phyloP scores from a whole-genome alignment of 73 alveolate species.

The Paramecium pentaurelia region DNA sequence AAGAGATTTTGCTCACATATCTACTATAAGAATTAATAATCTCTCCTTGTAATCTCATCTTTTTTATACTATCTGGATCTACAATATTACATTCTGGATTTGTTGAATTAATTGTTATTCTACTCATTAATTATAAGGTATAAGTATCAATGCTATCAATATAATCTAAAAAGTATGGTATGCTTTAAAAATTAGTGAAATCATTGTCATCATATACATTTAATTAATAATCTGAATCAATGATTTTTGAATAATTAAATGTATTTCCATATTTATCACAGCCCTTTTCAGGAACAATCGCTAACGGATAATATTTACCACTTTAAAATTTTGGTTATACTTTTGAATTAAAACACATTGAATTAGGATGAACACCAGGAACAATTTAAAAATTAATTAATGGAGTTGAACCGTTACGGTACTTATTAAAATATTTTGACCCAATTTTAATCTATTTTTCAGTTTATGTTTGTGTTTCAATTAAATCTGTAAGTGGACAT shows the following conservation, averaged over 20 bases:
- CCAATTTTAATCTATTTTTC: not conserved
- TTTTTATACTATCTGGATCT: not conserved
- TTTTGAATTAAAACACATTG: not conserved
- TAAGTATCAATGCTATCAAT: constrained; percentile 18
- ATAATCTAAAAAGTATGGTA: constrained; percentile 5
- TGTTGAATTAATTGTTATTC: not conserved
- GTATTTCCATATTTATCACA: constrained; percentile 7
- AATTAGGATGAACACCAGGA: not conserved
- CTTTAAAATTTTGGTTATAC: not conserved
- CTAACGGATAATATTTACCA: constrained; percentile 16
- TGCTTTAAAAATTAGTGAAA: not conserved
- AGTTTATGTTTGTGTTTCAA: not conserved
- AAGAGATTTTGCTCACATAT: not conserved
- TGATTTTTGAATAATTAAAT: not conserved
- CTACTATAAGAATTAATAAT: not conserved
- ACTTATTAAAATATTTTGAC: constrained; percentile 3
- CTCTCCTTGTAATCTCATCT: not conserved
- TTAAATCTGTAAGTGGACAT: constrained; percentile 25
- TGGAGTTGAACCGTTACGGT: not conserved
- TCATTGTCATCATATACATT: constrained; percentile 37
- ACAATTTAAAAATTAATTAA: not conserved
- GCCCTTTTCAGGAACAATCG: constrained; percentile 8
- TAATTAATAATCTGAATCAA: constrained; percentile 35
- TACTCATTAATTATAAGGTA: not conserved
- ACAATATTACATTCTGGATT: not conserved